Percentiles rank a stretch among this genome's conserved stretches.
These are phyloP conservation scores for Talaromyces sp. DNA, from an alignment of 2,329 filamentous ascomycete species.

Conservation along the genomic window DNA sequence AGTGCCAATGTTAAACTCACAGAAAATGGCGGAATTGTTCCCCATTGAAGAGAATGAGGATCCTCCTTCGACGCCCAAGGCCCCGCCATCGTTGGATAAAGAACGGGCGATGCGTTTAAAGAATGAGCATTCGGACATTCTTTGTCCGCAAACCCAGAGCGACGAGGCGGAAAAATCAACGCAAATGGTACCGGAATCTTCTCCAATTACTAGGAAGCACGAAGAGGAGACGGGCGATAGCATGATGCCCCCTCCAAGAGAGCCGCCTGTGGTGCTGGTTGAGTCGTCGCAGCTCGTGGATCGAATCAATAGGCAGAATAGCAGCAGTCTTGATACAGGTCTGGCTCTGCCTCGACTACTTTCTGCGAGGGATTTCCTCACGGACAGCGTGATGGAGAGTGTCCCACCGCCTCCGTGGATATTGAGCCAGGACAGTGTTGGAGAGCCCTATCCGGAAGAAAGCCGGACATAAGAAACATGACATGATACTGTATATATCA, in stretches of 20 bases:
- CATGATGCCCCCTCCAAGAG: slow-evolving; percentile 17
- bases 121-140: slow-evolving; percentile 6
- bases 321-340: slow-evolving; percentile 8
- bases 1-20: slow-evolving; percentile 30
- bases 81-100: slow-evolving; percentile 5
- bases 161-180: slow-evolving; percentile 17
- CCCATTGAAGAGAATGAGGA: slow-evolving; percentile 15
- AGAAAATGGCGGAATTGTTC: slow-evolving; percentile 35
- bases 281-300: slow-evolving; percentile 37
- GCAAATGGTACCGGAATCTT: slow-evolving; percentile 36
- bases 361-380: slow-evolving; percentile 32
- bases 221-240: slow-evolving; percentile 11
- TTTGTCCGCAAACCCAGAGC: slow-evolving; percentile 10
- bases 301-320: slow-evolving; percentile 15
- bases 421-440: slow-evolving; percentile 34
- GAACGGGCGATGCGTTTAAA: slow-evolving; percentile 10
- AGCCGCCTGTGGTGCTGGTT: slow-evolving; percentile 30
- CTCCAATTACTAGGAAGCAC: slow-evolving; percentile 23
- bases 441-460: slow-evolving; percentile 28
- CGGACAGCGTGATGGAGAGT: slow-evolving; percentile 41
- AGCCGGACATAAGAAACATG: background rate
- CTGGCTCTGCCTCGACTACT: slow-evolving; percentile 19
- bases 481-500: background rate
- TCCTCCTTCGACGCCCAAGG: slow-evolving; percentile 13
- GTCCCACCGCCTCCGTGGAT: slow-evolving; percentile 36